Percentiles rank a stretch among this genome's conserved stretches.
Conservation (phyloP, 805 yeast genomes). For the Yueomyces sinensis region DNA sequence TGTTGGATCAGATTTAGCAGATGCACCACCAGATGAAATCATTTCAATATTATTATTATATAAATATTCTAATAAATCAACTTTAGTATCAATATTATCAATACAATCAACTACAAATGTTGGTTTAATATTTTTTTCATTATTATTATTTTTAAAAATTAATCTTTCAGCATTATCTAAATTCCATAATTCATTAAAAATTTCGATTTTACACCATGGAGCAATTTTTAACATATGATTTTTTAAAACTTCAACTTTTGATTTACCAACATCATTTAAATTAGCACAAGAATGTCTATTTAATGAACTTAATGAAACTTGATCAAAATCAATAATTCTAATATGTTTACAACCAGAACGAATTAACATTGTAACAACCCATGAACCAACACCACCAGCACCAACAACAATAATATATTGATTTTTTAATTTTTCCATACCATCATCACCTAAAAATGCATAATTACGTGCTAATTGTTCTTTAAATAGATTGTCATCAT, state of each 20-base stretch:
- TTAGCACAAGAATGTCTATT: slow-evolving; percentile 93
- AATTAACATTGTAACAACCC: slow-evolving; percentile 84
- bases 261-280: slow-evolving; percentile 79
- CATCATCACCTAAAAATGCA: slow-evolving; percentile 82
- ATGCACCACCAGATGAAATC: slow-evolving; percentile 93
- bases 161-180: slow-evolving; percentile 50
- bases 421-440: slow-evolving; percentile 57
- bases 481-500: slow-evolving; percentile 60
- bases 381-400: slow-evolving; percentile 97
- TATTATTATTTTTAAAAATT: slow-evolving; percentile 18
- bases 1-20: slow-evolving; percentile 91
- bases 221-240: slow-evolving; percentile 59
- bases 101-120: slow-evolving; percentile 87
- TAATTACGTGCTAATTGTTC: slow-evolving; percentile 92
- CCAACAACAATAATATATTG: slow-evolving; percentile 75
- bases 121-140: slow-evolving; percentile 44
- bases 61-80: slow-evolving; percentile 71
- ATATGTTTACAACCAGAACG: slow-evolving; percentile 79
- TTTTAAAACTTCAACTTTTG: slow-evolving; percentile 75
- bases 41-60: slow-evolving; percentile 47
- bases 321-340: slow-evolving; percentile 87
- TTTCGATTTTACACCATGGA: slow-evolving; percentile 88
- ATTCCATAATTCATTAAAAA: slow-evolving; percentile 67
- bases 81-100: slow-evolving; percentile 94
- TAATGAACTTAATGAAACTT: slow-evolving; percentile 80